Base-by-base conservation (phyloP, 1,284 basidiomycete species). In the Moniliophthora roreri region DNA sequence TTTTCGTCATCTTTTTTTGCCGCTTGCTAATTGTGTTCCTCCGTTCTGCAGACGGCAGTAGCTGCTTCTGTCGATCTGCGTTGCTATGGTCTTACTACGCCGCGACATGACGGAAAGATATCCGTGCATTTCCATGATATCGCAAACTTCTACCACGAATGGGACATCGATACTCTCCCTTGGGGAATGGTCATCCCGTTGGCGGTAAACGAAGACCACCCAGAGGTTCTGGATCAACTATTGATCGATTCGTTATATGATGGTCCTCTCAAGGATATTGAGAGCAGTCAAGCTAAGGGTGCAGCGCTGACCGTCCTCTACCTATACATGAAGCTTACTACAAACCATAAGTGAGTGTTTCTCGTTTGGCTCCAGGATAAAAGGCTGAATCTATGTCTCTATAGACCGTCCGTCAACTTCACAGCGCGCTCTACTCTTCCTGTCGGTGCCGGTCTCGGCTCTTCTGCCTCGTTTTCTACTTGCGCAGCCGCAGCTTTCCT, bases 381-480 rank as follows among this genome's bases (percentile, higher is more conserved):
- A 40, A 51, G 37, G 16, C 15, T 53, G 23, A 45, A 32, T 51
- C 39, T 62, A 52, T n/a, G n/a, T n/a, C 35, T 24, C 26, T 23
- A 24, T 44, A 90, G 89, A 53, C 85, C 85, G 6, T 80, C 85
- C 0, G 84, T 94, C 68, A 86, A 89, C 53, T 90, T 96, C 66
- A 82, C 87, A 28, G 81, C 89, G 38, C 93, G 96, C 46, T 90
- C 95, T 37, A 91, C 93, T n/a, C 81, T 99, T 9, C 97, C 97
- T n/a, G 90, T 99, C 58, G 91, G 94, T n/a, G 97, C 97, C 7
- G 97, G 97, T 38, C 86, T 99, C 44, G 97, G 97, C 26, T 98
- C 96, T 13, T 98, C 94, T 20, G 97, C 97, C 1, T 95, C 97
- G 6, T 97, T 91, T 73, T 96, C 93, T 4, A 84, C 88, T 13